Conservation (phyloP, 2,329 filamentous ascomycete species). For the Hymenoscyphus fructigenus region DNA sequence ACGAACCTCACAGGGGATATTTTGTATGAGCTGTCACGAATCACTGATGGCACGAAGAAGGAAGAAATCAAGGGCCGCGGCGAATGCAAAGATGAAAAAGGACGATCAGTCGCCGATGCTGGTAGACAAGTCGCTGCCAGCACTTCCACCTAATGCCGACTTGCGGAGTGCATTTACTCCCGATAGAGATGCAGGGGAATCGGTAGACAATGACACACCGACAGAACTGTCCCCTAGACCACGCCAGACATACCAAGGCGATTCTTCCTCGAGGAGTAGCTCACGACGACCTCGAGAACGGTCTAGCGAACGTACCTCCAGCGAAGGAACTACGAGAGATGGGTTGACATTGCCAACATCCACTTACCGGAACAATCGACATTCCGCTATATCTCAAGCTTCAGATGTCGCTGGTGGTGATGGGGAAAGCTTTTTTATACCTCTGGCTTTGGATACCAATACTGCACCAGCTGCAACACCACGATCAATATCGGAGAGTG, state of each 20-base stretch:
- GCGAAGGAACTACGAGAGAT: slow-evolving; percentile 48
- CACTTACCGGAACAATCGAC: slow-evolving; percentile 75
- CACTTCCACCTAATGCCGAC: slow-evolving; percentile 75
- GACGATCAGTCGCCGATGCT: slow-evolving; percentile 66
- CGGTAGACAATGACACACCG: slow-evolving; percentile 64
- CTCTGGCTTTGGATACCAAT: slow-evolving; percentile 71
- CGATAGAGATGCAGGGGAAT: slow-evolving; percentile 54
- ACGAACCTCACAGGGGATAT: slow-evolving; percentile 95
- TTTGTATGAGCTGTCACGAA: slow-evolving; percentile 99
- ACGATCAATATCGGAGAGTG: slow-evolving; percentile 50
- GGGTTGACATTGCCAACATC: slow-evolving; percentile 70
- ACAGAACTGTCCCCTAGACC: slow-evolving; percentile 68
- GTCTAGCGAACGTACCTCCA: slow-evolving; percentile 53
- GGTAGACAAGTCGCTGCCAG: slow-evolving; percentile 89
- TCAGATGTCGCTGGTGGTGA: slow-evolving; percentile 43
- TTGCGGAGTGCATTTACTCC: slow-evolving; percentile 60
- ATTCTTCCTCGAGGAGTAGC: slow-evolving; percentile 55
- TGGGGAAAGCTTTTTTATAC: slow-evolving; percentile 66
- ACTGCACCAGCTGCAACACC: slow-evolving; percentile 54
- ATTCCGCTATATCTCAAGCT: slow-evolving; percentile 64
- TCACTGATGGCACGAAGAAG: slow-evolving; percentile 89
- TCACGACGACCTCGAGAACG: slow-evolving; percentile 45
- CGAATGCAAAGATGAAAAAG: slow-evolving; percentile 59
- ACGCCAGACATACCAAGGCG: slow-evolving; percentile 51
- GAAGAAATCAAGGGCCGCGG: slow-evolving; percentile 76